Evolutionary conservation across 2,329 filamentous ascomycete species (phyloP), one percentile per base, ranked within the genome.

Genomic region (Fusarium odoratissimum): DNA sequence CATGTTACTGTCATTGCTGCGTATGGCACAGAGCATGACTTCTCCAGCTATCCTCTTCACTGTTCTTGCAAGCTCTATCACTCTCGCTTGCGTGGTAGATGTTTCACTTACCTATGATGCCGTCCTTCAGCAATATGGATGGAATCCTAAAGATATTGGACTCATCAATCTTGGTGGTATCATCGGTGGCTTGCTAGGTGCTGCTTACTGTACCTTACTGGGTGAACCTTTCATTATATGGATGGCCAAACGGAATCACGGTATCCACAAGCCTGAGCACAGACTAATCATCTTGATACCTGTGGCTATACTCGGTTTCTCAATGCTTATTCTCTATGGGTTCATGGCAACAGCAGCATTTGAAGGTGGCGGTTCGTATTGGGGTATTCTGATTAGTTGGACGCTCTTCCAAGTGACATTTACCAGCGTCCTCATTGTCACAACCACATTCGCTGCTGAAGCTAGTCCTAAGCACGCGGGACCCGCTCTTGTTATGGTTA

Each of bases 281-380:
- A 9, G 40, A 12, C 5, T 57, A 1, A 48, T 48, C 4, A 3
- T 48, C 10, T n/a, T 48, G 3, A 16, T 35, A 3, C 54, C 40
- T 7, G 30, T 48, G 0, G 40, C 54, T 16, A 25, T 57, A 0
- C 40, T 57, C 8, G 54, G 54, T 1, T 35, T 57, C 1, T 19
- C 40, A 6, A 57, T 48, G 54, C 31, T 57, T 8, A 3, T 57
- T 1, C 30, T 57, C 1, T 57, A 57, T 4, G 54, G 54, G 0
- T n/a, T 48, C 38, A 48, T 48, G 54, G 54, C 54, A n/a, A 57
- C 40, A 8, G 38, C 54, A 5, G 40, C 54, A n/a, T 57, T 46
- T 4, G 12, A 25, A n/a, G 54, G 54, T 3, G 17, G 54, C 1
- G 54, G 54, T 1, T 57, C 40, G 4, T 57, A 46, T 13, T 57